These are phyloP conservation scores for Wallacemonas sp. DNA, from an alignment of 208 protist species.

Conservation along the genomic window DNA sequence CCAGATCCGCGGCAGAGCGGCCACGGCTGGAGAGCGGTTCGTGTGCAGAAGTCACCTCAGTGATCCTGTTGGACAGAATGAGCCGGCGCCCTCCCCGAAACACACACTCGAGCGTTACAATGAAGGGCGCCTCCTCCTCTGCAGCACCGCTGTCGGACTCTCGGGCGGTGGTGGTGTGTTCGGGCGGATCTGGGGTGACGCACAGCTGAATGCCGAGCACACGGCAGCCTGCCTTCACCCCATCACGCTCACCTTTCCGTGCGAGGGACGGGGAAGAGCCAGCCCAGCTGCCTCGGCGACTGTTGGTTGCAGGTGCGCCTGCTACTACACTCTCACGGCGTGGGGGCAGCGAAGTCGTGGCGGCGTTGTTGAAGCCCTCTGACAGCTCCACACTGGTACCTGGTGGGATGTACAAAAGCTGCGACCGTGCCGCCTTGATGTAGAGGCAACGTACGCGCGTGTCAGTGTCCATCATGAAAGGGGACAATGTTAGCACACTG, in stretches of 20 bases:
- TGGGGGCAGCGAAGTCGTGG: too few species aligned
- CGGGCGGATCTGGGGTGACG: constrained; percentile 6
- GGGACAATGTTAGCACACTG: neutral
- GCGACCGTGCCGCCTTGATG: constrained; percentile 66
- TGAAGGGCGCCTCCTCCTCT: constrained; percentile 3
- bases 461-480: neutral
- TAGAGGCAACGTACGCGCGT: constrained; percentile 48
- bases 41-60: neutral
- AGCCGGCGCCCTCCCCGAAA: neutral
- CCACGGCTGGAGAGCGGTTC: too few species aligned
- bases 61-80: neutral
- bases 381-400: constrained; percentile 55
- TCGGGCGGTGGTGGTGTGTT: constrained; percentile 4
- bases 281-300: too few species aligned
- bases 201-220: constrained; percentile 69
- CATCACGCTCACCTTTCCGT: neutral
- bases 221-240: constrained; percentile 17
- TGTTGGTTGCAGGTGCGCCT: too few species aligned
- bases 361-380: constrained; percentile 14
- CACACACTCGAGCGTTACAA: constrained; percentile 21
- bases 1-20: too few species aligned
- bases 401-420: constrained; percentile 65
- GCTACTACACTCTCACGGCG: too few species aligned
- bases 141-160: neutral
- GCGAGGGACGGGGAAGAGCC: neutral